These are phyloP conservation scores for Phlyctochytrium arcticum DNA, from an alignment of 192 early-diverging fungal genomes.

Conservation along the genomic window DNA sequence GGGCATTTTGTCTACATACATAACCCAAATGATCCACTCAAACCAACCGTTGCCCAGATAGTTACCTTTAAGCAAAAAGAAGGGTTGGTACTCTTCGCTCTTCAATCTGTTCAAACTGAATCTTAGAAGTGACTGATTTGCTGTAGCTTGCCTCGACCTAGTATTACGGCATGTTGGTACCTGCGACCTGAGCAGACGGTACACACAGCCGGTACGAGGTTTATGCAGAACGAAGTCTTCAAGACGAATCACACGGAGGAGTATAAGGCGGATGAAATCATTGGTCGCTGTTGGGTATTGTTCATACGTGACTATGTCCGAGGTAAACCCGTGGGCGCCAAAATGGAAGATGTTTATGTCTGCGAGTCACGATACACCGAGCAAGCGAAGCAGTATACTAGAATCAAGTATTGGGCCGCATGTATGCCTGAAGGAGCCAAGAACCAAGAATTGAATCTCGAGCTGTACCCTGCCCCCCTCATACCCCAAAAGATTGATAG, in stretches of 20 bases:
- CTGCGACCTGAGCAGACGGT: slow-evolving; percentile 65
- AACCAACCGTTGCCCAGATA: slow-evolving; percentile 63
- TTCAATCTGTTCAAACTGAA: too few species aligned
- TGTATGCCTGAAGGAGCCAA: slow-evolving; percentile 46
- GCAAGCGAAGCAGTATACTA: slow-evolving; percentile 45
- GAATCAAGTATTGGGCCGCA: slow-evolving; percentile 64
- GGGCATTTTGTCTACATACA: slow-evolving; percentile 64
- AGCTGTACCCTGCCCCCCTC: slow-evolving; percentile 21
- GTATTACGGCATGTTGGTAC: slow-evolving; percentile 56
- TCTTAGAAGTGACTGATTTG: not conserved
- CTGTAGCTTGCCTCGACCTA: slow-evolving; percentile 14
- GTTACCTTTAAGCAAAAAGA: slow-evolving; percentile 31
- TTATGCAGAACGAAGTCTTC: slow-evolving; percentile 65
- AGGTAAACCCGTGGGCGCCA: slow-evolving; percentile 44
- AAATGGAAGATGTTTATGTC: slow-evolving; percentile 48
- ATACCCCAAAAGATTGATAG: slow-evolving; percentile 6
- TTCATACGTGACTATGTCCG: slow-evolving; percentile 53
- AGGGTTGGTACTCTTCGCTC: too few species aligned
- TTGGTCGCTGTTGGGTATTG: slow-evolving; percentile 61
- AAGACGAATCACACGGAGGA: slow-evolving; percentile 55
- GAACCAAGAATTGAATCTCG: slow-evolving; percentile 18
- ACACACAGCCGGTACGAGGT: slow-evolving; percentile 50
- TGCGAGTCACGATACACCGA: slow-evolving; percentile 66
- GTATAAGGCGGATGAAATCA: slow-evolving; percentile 49
- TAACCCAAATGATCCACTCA: slow-evolving; percentile 50